These are phyloP conservation scores for Colletotrichum magnum DNA, from an alignment of 2,329 filamentous ascomycete genomes.

Conservation along the genomic window DNA sequence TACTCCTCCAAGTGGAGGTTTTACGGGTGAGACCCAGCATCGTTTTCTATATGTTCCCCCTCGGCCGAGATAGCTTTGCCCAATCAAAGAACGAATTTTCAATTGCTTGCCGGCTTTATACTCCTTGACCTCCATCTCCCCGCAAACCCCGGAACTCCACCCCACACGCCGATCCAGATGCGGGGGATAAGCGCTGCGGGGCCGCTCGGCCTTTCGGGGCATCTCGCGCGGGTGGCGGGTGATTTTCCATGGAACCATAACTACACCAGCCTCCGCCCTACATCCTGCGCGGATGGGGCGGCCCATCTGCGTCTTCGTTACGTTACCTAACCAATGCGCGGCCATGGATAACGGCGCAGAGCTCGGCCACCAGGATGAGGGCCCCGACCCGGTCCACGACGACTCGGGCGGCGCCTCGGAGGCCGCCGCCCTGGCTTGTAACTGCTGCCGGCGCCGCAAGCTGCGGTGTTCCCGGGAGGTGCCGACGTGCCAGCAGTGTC, in stretches of 20 bases:
- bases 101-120: background rate
- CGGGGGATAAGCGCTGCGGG: background rate
- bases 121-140: constrained; percentile 3
- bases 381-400: constrained; percentile 44
- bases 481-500: constrained; percentile 33
- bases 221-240: constrained; percentile 13
- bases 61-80: constrained; percentile 2
- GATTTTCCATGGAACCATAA: constrained; percentile 19
- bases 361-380: constrained; percentile 41
- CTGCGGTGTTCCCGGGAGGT: constrained; percentile 32
- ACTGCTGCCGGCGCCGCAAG: constrained; percentile 35
- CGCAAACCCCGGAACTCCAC: constrained; percentile 8
- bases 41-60: background rate
- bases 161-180: constrained; percentile 1
- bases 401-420: constrained; percentile 59
- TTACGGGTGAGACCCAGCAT: constrained; percentile 48
- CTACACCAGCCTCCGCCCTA: constrained; percentile 31
- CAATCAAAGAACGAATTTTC: background rate
- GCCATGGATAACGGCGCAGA: constrained; percentile 22
- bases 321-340: constrained; percentile 8
- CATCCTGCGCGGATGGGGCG: background rate
- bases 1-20: constrained; percentile 67
- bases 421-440: constrained; percentile 54
- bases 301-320: background rate
- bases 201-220: constrained; percentile 12